phyloP scores from a whole-genome alignment of 108 stramenopile genomes.

The Skeletonema tropicum region DNA sequence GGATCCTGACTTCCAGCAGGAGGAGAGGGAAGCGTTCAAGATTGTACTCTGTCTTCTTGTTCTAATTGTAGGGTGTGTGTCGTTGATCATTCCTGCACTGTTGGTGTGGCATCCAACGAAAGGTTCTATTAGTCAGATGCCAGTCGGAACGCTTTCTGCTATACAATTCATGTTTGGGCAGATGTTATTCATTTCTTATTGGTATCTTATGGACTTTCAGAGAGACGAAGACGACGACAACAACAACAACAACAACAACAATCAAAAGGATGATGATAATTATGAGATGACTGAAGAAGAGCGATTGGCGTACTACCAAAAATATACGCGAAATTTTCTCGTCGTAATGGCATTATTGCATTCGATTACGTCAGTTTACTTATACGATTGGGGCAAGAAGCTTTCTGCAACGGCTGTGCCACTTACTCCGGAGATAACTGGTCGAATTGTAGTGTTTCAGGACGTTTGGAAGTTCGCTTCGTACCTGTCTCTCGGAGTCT shows the following conservation, averaged over 20 bases:
- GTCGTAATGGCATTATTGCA: background rate
- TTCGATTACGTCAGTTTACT: background rate
- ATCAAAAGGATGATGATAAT: background rate
- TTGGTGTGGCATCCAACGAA: background rate
- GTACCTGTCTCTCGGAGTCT: background rate
- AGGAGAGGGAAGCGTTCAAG: constrained; percentile 15
- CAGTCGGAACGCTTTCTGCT: background rate
- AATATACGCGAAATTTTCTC: background rate
- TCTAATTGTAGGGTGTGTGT: constrained; percentile 11
- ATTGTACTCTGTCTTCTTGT: constrained; percentile 16
- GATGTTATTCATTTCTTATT: background rate
- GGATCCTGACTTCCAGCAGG: constrained; percentile 23
- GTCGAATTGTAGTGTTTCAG: background rate
- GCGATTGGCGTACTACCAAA: background rate
- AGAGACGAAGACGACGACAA: background rate
- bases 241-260: background rate
- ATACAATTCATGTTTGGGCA: background rate
- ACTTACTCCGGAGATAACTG: background rate
- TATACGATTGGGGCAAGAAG: background rate
- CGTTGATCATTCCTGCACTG: constrained; percentile 7
- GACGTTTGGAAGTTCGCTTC: background rate
- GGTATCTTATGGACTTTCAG: background rate
- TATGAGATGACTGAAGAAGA: background rate
- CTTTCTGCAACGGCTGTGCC: background rate
- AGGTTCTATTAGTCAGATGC: background rate